Percentiles rank a stretch among this genome's conserved stretches.
phyloP scores from a whole-genome alignment of 1,284 basidiomycete genomes.

The Ganoderma multipileum region DNA sequence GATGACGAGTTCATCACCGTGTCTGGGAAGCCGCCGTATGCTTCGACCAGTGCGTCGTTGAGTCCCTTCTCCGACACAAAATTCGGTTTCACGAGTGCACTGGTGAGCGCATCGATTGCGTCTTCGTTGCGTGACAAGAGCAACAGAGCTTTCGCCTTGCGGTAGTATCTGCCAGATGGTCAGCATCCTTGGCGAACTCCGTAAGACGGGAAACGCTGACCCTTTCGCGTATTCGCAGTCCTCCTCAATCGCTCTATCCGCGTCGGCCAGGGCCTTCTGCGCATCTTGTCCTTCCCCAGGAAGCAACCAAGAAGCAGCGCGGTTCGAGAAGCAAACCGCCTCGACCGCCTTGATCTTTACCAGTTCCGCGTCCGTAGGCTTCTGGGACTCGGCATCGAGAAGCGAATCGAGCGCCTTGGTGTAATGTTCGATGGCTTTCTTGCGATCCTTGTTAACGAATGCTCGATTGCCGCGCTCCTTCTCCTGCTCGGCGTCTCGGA shows the following conservation, averaged over 20 bases:
- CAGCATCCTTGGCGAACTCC: not conserved
- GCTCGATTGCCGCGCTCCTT: conserved; percentile 42
- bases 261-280: conserved; percentile 32
- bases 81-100: conserved; percentile 23
- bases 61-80: conserved; percentile 29
- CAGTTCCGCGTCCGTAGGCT: conserved; percentile 37
- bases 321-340: conserved; percentile 44
- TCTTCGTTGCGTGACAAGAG: conserved; percentile 20
- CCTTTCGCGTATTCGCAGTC: conserved; percentile 32
- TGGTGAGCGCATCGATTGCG: conserved; percentile 27
- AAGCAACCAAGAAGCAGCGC: conserved; percentile 37
- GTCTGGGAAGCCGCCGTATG: conserved; percentile 29
- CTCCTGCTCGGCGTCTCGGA: conserved; percentile 35
- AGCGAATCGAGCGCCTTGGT: conserved; percentile 41
- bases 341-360: conserved; percentile 38
- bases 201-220: conserved; percentile 19
- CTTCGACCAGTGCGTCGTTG: conserved; percentile 29
- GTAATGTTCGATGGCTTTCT: conserved; percentile 41
- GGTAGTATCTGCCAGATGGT: conserved; percentile 29
- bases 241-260: conserved; percentile 19
- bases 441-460: conserved; percentile 39
- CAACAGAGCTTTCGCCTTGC: conserved; percentile 33
- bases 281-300: conserved; percentile 29
- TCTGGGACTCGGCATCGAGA: conserved; percentile 40
- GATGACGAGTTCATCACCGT: conserved; percentile 11